These are phyloP conservation scores for Coprinellus micaceus DNA, from an alignment of 768 basidiomycete genomes.

Conservation along the genomic window DNA sequence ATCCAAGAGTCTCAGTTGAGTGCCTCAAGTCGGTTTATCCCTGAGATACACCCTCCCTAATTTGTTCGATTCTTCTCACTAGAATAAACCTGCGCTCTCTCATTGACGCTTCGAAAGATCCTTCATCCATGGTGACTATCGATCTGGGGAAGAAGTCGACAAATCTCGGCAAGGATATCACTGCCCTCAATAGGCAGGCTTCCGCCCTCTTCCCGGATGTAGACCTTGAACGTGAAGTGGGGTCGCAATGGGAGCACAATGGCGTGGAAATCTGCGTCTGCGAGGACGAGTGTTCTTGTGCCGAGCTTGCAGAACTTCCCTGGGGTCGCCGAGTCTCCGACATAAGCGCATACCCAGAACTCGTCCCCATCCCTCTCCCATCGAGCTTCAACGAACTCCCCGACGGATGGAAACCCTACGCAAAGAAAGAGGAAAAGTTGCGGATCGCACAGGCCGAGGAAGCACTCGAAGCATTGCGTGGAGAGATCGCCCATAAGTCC, in stretches of 20 bases:
- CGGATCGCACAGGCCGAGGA: constrained; percentile 1
- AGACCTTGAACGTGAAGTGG: neutral
- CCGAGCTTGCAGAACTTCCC: too few relatives aligned
- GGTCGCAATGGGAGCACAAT: neutral
- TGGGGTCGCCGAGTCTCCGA: neutral
- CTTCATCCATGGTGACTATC: too few relatives aligned
- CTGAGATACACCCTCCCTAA: neutral
- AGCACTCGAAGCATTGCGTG: neutral
- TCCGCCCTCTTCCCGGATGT: neutral
- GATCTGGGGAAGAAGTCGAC: too few relatives aligned
- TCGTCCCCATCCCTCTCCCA: neutral
- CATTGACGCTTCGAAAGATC: too few relatives aligned
- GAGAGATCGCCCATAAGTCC: neutral
- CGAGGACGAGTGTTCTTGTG: neutral
- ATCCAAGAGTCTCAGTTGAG: neutral
- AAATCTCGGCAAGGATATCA: too few relatives aligned
- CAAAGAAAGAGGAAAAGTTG: neutral
- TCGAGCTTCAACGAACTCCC: neutral
- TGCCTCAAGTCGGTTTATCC: neutral
- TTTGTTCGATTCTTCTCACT: neutral
- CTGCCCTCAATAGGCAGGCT: neutral
- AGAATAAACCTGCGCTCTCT: neutral
- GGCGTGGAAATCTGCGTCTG: neutral
- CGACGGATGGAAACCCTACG: neutral
- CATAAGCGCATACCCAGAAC: neutral